Conservation (phyloP, 345 rosid species). For the Carallia brachiata region DNA sequence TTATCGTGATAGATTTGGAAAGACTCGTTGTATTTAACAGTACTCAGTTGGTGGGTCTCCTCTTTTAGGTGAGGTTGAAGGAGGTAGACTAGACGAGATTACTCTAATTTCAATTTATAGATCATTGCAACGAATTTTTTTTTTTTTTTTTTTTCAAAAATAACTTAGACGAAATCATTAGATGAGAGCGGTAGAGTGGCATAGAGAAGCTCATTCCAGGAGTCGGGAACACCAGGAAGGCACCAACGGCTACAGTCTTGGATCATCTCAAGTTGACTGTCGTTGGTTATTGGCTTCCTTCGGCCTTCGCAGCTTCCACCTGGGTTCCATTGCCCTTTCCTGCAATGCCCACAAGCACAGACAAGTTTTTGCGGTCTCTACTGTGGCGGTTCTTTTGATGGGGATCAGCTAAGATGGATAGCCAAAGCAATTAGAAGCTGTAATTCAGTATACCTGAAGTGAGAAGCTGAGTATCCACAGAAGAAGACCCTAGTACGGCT, state of each 20-base stretch:
- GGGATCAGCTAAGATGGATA: background rate
- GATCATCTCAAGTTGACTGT: conserved; percentile 35
- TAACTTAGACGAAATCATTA: conserved; percentile 17
- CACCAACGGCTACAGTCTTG: conserved; percentile 90
- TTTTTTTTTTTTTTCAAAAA: too few relatives aligned
- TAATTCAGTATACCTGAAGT: conserved; percentile 43
- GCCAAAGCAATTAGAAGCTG: background rate
- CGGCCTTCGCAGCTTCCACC: conserved; percentile 61
- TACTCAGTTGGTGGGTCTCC: too few relatives aligned
- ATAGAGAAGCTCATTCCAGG: conserved; percentile 74
- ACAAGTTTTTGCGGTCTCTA: background rate
- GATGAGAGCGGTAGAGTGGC: conserved; percentile 44
- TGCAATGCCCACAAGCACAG: conserved; percentile 19
- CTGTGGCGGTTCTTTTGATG: too few relatives aligned
- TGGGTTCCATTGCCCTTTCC: conserved; percentile 60
- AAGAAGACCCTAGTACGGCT: conserved; percentile 61
- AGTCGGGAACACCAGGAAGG: conserved; percentile 77
- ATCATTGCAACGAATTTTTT: too few relatives aligned
- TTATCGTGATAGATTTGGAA: too few relatives aligned
- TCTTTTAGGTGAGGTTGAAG: too few relatives aligned
- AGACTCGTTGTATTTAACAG: too few relatives aligned
- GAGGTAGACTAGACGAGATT: too few relatives aligned
- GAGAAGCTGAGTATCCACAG: conserved; percentile 77
- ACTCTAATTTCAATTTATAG: too few relatives aligned
- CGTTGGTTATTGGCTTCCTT: conserved; percentile 42